Base-by-base conservation (phyloP, 345 rosid genomes). In the Eutrema japonicum region DNA sequence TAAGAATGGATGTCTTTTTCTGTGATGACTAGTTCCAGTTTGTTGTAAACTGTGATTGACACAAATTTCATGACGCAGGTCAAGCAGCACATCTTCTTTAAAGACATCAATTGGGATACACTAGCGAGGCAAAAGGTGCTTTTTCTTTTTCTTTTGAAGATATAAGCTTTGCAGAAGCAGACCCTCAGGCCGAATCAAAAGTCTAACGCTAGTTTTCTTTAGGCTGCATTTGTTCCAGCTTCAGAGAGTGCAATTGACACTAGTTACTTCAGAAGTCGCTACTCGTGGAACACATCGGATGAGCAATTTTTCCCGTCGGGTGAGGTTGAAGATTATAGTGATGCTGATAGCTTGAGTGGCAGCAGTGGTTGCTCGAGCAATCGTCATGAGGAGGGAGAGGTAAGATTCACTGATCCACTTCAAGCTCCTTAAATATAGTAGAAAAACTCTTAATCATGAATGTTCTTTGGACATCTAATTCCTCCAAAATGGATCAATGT, bases 211-310 rank as follows among this genome's bases (percentile, higher is more conserved):
- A 51, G 40, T 61, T 62, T 75, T 65, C 47, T 58, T 52, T 79
- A 96, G 98, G 97, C 99, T 73, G 96, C 98, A 68, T 96, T 96
- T 82, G 95, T 96, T 66, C 99, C 99, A 13, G 66, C 85, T 65
- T 90, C 99, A 53, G 97, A 96, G 74, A 96, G 98, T 78, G 96
- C 91, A 63, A 79, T 89, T 10, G 99, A 96, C 80, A 92, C 99
- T 18, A 96, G 97, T 82, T 96, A 96, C 83, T 96, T 96, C 82
- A 96, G 97, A 53, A 96, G 98, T 80, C 95, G 99, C 64, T 83
- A 83, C 84, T 85, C 97, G 1, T 96, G 98, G 98, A 88, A 90
- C 81, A 71, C 87, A 79, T 82, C 88, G 1, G 94, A 85, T 56
- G 91, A 85, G 62, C 84, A 81, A 60, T 80, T 60, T 69, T 89